A percentile compares a stretch with the other conserved stretches of the same genome.
phyloP scores from a whole-genome alignment of 2,329 filamentous ascomycete genomes.

The Aspergillus novofumigatus region DNA sequence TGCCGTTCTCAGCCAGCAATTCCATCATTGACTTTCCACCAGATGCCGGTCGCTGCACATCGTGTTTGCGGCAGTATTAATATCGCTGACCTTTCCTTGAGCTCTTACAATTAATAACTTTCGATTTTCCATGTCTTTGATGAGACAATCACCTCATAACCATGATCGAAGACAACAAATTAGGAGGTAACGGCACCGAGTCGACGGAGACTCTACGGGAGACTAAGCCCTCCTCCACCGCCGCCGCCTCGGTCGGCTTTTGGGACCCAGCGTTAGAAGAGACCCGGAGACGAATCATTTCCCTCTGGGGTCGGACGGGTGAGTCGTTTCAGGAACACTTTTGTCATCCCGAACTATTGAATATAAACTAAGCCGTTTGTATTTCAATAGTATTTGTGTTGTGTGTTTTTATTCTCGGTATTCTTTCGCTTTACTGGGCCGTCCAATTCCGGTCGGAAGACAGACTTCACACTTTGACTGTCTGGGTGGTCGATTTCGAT shows the following conservation, averaged over 20 bases:
- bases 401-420: constrained; percentile 51
- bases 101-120: background rate
- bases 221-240: background rate
- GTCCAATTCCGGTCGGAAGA: constrained; percentile 50
- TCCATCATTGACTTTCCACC: background rate
- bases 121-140: background rate
- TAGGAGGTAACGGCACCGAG: background rate
- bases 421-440: constrained; percentile 61
- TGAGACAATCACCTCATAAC: background rate
- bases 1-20: background rate
- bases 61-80: background rate
- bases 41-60: background rate
- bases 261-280: constrained; percentile 23
- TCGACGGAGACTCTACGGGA: background rate
- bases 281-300: constrained; percentile 17
- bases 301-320: constrained; percentile 24
- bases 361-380: background rate
- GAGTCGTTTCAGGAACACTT: background rate
- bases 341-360: background rate
- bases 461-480: constrained; percentile 46
- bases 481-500: constrained; percentile 63
- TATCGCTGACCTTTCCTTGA: background rate
- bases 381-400: constrained; percentile 36
- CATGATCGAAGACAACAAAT: background rate
- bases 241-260: constrained; percentile 20